Conservation (phyloP, 2,329 filamentous ascomycete genomes). For the Penicillium frequentans region DNA sequence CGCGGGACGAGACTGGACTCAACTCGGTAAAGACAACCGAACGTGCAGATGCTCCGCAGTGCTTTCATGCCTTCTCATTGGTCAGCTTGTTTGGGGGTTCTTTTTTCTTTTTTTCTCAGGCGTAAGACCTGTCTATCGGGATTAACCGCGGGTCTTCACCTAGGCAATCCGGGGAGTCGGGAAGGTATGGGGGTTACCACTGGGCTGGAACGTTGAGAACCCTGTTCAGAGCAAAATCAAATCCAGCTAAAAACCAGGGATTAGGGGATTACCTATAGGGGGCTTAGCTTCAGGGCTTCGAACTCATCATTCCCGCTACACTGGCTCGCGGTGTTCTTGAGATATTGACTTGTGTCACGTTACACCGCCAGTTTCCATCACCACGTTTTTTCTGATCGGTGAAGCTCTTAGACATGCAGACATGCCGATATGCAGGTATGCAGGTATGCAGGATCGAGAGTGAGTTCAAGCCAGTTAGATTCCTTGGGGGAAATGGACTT, state of each 20-base stretch:
- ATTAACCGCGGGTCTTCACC: not conserved
- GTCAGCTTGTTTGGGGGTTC: not conserved
- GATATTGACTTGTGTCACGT: not conserved
- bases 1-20: conserved; percentile 7
- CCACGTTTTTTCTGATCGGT: not conserved
- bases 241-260: not conserved
- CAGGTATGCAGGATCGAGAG: not conserved
- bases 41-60: not conserved
- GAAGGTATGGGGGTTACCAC: conserved; percentile 10
- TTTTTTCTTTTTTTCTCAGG: not conserved
- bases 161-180: conserved; percentile 5
- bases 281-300: not conserved
- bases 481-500: not conserved
- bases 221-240: not conserved
- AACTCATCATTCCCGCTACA: not conserved
- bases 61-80: not conserved
- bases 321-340: not conserved
- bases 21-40: conserved; percentile 24
- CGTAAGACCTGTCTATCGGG: not conserved
- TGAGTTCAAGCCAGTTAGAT: not conserved
- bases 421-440: not conserved
- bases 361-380: conserved; percentile 1
- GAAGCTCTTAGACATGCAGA: not conserved
- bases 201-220: conserved; percentile 9
- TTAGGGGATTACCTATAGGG: not conserved